phyloP scores from a whole-genome alignment of 495 filamentous ascomycete genomes.

The Talaromyces thailandensis region DNA sequence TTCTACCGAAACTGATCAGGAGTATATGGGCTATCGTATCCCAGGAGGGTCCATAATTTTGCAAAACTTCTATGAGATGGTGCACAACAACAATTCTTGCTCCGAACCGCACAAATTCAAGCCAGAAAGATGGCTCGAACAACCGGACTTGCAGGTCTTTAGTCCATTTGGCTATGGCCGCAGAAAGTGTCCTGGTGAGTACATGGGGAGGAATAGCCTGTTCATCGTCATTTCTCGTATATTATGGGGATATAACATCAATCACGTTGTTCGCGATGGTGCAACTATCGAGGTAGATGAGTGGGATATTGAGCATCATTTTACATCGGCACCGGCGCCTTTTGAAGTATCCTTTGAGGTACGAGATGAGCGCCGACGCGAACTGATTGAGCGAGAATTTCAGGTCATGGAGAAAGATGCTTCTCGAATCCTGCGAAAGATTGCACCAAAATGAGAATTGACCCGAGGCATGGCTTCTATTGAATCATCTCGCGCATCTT shows the following conservation, averaged over 20 bases:
- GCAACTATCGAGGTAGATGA: not conserved
- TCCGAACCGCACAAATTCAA: constrained; percentile 24
- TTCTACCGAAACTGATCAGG: constrained; percentile 40
- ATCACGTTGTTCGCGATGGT: not conserved
- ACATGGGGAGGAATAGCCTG: constrained; percentile 46
- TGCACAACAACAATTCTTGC: constrained; percentile 30
- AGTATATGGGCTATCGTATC: constrained; percentile 48
- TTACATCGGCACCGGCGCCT: not conserved
- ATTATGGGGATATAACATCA: constrained; percentile 49
- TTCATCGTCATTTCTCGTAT: constrained; percentile 49
- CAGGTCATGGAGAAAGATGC: not conserved
- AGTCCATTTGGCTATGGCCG: constrained; percentile 54
- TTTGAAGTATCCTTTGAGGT: not conserved
- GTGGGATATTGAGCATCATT: not conserved
- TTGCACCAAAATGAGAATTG: not conserved
- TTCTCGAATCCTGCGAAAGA: not conserved
- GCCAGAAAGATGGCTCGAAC: constrained; percentile 31
- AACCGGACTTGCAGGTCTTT: constrained; percentile 28
- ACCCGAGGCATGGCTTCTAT: no score
- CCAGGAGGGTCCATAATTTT: constrained; percentile 42
- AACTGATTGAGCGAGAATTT: not conserved
- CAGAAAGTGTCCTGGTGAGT: constrained; percentile 48
- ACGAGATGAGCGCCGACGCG: not conserved
- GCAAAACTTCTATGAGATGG: constrained; percentile 32
- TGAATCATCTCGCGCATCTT: no score